Percentiles rank a stretch among this genome's conserved stretches.
phyloP scores from a whole-genome alignment of 164 flowering plant species.

The Magnolia changhungtana region DNA sequence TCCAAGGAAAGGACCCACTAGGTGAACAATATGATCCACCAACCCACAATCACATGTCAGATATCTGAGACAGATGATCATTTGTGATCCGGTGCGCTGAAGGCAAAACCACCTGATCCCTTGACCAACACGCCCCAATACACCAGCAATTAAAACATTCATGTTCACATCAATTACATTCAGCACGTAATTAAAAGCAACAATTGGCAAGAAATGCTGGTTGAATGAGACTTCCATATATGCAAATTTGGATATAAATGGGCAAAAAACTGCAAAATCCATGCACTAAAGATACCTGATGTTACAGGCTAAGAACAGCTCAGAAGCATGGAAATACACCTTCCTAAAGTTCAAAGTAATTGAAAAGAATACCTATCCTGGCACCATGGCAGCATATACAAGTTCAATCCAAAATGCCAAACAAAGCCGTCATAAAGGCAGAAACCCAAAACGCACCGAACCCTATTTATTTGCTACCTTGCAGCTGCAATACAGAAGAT shows the following conservation, averaged over 20 bases:
- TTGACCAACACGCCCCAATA: background rate
- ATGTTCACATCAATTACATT: too few species aligned
- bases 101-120: background rate
- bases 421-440: conserved; percentile 19
- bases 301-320: conserved; percentile 12
- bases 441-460: conserved; percentile 14
- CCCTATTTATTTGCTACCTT: conserved; percentile 14
- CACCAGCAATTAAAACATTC: background rate
- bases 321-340: conserved; percentile 19
- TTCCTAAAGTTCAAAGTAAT: conserved; percentile 27
- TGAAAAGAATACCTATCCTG: conserved; percentile 25
- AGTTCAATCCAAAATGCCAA: conserved; percentile 24
- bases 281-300: conserved; percentile 9
- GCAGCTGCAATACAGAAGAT: conserved; percentile 20
- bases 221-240: background rate
- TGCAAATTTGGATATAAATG: background rate
- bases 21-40: background rate
- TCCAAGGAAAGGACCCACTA: background rate
- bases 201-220: background rate
- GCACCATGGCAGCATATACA: conserved; percentile 33
- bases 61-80: too few species aligned
- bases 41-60: background rate
- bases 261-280: conserved; percentile 8
- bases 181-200: background rate
- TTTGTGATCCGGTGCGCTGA: background rate